Base-by-base conservation (phyloP, 1,284 basidiomycete species). In the Trichosporon sp. region DNA sequence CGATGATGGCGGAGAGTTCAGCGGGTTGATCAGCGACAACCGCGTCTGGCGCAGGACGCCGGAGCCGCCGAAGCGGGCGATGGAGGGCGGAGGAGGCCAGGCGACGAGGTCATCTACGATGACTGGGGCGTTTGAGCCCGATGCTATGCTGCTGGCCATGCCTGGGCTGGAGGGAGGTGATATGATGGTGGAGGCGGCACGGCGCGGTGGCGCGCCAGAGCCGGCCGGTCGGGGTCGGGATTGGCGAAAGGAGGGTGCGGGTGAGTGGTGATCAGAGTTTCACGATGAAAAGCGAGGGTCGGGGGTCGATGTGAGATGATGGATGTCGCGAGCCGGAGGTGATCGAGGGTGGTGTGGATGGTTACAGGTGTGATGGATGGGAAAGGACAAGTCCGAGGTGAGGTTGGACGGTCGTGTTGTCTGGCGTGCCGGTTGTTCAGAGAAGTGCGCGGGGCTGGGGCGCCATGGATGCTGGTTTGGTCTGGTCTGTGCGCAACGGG, bases 41-140 rank as follows among this genome's bases (percentile, higher is more conserved):
- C 73, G 69, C 14, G 63, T 56, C n/a, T 68, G 68, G 63, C 73
- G 73, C 8, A 73, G 14, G 74, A 70, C 1, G 79, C 78, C 4
- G 78, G 76, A 7, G 76, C 76, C 66, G 16, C 51, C 67, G 54
- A 75, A 73, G 2, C 78, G 71, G n/a, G 77, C 59, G 37, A 59
- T 67, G 2, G 72, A 71, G 7, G 81, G 80, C 48, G 74, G 69
- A 8, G 78, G 72, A 1, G 81, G 80, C 81, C 81, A 81, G 21
- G 81, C 81, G 31, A 81, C 73, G 43, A 80, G 71, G 12, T 79
- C 76, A n/a, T 80, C 79, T n/a, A 76, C 76, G 65, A 81, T 79
- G 40, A 77, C 64, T 6, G 81, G 81, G n/a, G 80, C 81, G 31
- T 80, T 81, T 2, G 81, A 81, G 11, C 81, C 79, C 63, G 67